These are phyloP conservation scores for Rhipidocladum racemiflorum DNA, from an alignment of 176 grass and related monocot genomes.

Conservation along the genomic window DNA sequence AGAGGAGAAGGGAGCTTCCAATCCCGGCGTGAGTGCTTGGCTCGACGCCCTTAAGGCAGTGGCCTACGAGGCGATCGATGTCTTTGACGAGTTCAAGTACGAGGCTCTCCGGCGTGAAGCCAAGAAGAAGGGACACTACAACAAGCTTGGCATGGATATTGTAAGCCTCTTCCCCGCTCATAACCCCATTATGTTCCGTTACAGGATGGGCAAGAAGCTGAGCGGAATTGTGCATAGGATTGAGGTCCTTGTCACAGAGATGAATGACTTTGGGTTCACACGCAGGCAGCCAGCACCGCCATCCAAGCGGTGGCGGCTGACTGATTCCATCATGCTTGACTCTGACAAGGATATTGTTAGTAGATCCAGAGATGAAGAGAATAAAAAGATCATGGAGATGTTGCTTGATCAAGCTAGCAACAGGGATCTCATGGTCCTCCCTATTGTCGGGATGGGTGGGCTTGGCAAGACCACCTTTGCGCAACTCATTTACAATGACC, in stretches of 20 bases:
- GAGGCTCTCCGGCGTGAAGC: slow-evolving; percentile 11
- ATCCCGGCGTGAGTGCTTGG: not conserved
- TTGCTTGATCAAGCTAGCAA: no score
- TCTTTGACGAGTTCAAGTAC: slow-evolving; percentile 7
- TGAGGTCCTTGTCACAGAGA: not conserved
- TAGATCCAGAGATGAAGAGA: no score
- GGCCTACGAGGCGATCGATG: not conserved
- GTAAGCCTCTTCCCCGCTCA: not conserved
- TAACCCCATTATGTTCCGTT: not conserved
- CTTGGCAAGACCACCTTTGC: no score
- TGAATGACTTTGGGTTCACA: not conserved
- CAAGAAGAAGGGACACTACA: not conserved
- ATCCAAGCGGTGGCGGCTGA: not conserved
- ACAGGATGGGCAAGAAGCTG: slow-evolving; percentile 12
- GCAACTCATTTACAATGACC: no score
- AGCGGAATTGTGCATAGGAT: not conserved
- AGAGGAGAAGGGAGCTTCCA: not conserved
- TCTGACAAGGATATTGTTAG: no score
- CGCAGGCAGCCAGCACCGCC: not conserved
- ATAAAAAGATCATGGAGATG: no score
- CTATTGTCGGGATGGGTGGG: no score
- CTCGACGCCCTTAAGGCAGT: not conserved
- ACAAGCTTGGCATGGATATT: not conserved
- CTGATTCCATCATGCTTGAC: fast-evolving
- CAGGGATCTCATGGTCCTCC: no score